A percentile compares a stretch with the other conserved stretches of the same genome.
Conservation (phyloP, 164 flowering plant genomes). For the Paratinospora sagittata region DNA sequence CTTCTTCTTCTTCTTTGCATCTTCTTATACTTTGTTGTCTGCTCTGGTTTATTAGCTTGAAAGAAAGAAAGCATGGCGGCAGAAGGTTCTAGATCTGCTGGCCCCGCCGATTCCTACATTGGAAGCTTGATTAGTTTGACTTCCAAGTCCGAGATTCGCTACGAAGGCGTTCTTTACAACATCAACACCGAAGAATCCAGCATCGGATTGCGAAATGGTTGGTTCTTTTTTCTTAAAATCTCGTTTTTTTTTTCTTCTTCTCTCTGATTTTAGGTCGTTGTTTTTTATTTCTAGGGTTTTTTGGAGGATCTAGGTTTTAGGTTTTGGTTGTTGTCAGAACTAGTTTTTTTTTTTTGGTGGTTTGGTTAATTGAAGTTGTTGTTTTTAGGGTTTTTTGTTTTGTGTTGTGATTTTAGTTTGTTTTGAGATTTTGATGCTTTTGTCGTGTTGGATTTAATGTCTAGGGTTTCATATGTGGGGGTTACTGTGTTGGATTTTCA, state of each 20-base stretch:
- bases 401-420: background rate
- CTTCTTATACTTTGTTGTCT: no score
- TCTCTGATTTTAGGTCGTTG: no score
- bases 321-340: background rate
- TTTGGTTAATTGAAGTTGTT: conserved; percentile 4
- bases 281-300: background rate
- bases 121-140: conserved; percentile 95
- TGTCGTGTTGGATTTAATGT: background rate
- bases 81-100: conserved; percentile 45
- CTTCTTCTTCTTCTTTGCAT: background rate
- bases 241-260: background rate
- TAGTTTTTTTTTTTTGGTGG: conserved; percentile 8
- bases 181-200: conserved; percentile 92
- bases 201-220: conserved; percentile 75
- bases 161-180: conserved; percentile 80
- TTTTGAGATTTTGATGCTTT: background rate
- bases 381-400: background rate
- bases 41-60: background rate
- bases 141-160: conserved; percentile 82
- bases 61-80: conserved; percentile 38
- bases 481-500: no score
- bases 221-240: conserved; percentile 1
- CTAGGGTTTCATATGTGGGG: background rate
- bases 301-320: conserved; percentile 10
- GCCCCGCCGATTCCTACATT: conserved; percentile 80